phyloP scores from a whole-genome alignment of 192 early-diverging fungal genomes.

The Linnemannia elongata region DNA sequence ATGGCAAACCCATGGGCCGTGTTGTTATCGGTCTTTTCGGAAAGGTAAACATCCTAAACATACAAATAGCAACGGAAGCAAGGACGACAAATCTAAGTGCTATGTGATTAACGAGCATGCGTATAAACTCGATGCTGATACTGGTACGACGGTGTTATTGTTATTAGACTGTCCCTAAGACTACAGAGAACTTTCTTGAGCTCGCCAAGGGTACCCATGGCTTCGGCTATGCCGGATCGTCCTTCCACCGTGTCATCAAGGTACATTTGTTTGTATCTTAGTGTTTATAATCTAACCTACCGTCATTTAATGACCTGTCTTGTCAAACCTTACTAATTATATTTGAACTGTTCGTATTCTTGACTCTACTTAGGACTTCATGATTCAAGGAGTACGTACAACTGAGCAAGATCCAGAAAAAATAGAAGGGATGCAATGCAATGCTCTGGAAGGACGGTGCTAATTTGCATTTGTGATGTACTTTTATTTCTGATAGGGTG shows the following conservation, averaged over 20 bases:
- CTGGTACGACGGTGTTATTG: background rate
- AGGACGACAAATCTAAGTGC: no score
- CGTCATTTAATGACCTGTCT: background rate
- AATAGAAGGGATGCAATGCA: background rate
- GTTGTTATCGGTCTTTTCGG: constrained; percentile 84
- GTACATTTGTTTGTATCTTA: constrained; percentile 20
- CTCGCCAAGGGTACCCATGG: constrained; percentile 84
- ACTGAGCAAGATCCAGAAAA: background rate
- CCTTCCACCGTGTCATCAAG: constrained; percentile 80
- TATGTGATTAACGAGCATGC: background rate
- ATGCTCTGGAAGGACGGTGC: background rate
- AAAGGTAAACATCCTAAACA: constrained; percentile 52
- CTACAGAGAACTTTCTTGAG: constrained; percentile 93
- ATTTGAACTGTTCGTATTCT: background rate
- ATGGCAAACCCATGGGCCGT: constrained; percentile 76
- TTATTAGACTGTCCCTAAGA: constrained; percentile 71
- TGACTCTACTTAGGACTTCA: constrained; percentile 53
- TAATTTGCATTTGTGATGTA: constrained; percentile 25
- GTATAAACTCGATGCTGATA: background rate
- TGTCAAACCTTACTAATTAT: constrained; percentile 2
- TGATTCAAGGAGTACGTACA: constrained; percentile 61
- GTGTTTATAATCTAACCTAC: constrained; percentile 57
- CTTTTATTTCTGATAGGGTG: constrained; percentile 70
- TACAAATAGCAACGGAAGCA: background rate
- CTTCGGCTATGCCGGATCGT: constrained; percentile 56